These are phyloP conservation scores for Coelastrella sp. DNA, from an alignment of 139 green algal genomes.

Conservation along the genomic window DNA sequence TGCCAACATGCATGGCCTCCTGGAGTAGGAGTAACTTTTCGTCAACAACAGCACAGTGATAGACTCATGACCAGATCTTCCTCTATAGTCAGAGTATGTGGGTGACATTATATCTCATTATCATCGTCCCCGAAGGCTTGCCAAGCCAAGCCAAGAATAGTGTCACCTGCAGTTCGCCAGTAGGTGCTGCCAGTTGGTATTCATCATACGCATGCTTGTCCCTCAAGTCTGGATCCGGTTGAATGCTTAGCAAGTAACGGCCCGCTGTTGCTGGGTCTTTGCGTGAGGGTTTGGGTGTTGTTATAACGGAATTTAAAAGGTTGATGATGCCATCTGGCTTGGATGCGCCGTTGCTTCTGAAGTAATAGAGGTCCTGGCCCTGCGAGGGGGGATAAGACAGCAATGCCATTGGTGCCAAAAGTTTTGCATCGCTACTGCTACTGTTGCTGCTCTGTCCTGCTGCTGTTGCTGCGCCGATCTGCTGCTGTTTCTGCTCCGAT, in stretches of 20 bases:
- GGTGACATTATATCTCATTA: neutral
- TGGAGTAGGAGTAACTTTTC: no score
- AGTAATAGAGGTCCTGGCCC: conserved; percentile 17
- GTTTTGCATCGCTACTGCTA: no score
- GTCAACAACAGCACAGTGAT: no score
- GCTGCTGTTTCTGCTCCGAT: neutral
- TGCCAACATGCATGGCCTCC: no score
- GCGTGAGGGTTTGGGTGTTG: neutral
- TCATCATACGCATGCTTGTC: no score
- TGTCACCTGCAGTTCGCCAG: conserved; percentile 25
- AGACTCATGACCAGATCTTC: no score
- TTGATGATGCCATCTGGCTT: neutral
- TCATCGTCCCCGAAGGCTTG: neutral
- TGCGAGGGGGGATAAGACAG: no score
- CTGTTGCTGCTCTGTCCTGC: no score
- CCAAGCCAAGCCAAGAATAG: neutral
- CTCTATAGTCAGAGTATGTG: no score
- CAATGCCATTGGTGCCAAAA: no score
- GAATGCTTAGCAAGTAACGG: neutral
- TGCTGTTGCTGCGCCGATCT: no score
- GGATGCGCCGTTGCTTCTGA: neutral
- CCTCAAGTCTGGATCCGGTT: neutral
- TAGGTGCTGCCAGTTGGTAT: conserved; percentile 7
- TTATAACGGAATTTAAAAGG: neutral
- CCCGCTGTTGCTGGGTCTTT: neutral